A percentile compares a stretch with the other conserved stretches of the same genome.
phyloP scores from a whole-genome alignment of 257 asterid genomes.

The Haberlea rhodopensis region DNA sequence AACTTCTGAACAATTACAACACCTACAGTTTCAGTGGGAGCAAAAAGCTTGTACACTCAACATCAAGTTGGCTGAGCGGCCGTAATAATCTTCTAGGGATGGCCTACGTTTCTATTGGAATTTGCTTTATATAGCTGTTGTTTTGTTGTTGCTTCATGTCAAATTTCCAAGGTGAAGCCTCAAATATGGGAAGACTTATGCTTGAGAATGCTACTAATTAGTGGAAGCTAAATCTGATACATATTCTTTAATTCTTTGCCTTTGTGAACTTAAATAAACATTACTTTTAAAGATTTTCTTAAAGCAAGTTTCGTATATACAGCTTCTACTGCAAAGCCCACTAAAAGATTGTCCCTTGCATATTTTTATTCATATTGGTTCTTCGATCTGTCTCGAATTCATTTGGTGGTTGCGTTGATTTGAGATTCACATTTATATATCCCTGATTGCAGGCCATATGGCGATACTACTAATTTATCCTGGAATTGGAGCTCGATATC shows the following conservation, averaged over 20 bases:
- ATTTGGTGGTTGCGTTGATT: slow-evolving; percentile 3
- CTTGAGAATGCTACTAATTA: slow-evolving; percentile 16
- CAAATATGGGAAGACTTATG: slow-evolving; percentile 20
- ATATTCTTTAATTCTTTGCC: slow-evolving; percentile 18
- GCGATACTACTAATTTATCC: slow-evolving; percentile 43
- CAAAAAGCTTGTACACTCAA: slow-evolving; percentile 68
- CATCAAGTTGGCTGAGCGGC: slow-evolving; percentile 73
- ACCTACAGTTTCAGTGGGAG: slow-evolving; percentile 74
- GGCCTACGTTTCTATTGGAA: slow-evolving; percentile 54
- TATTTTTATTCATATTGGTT: neutral
- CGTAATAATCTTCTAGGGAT: slow-evolving; percentile 59
- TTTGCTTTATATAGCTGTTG: slow-evolving; percentile 42
- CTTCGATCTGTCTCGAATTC: neutral
- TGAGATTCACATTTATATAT: slow-evolving; percentile 16
- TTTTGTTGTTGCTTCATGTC: slow-evolving; percentile 56
- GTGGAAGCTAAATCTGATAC: slow-evolving; percentile 19
- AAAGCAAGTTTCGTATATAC: too few relatives aligned
- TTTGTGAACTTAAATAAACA: neutral
- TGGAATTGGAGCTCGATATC: slow-evolving; percentile 45
- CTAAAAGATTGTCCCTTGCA: neutral
- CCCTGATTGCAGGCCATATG: slow-evolving; percentile 42
- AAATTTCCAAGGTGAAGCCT: slow-evolving; percentile 57
- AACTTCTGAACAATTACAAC: slow-evolving; percentile 66
- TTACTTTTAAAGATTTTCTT: too few relatives aligned
- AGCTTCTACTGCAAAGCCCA: neutral